These are phyloP conservation scores for sorghum (Sorghum bicolor) DNA, from an alignment of 176 grass and related monocot species.

Conservation along the genomic window Sorghum_bicolor_NCBIv3 NC_012872.2:68402501-68403000, in stretches of 20 bases:
- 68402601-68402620: not conserved
- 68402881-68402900: slow-evolving; percentile 23
- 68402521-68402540: not conserved
- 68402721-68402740: not conserved
- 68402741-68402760: slow-evolving; percentile 1
- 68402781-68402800: not conserved
- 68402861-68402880: slow-evolving; percentile 4
- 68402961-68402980: slow-evolving; percentile 15
- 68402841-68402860: slow-evolving; percentile 22
- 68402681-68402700: not conserved
- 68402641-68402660: not conserved
- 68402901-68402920: slow-evolving; percentile 12
- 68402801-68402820: not conserved
- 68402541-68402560: not conserved
- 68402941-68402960: not conserved
- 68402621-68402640: not conserved
- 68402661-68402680: not conserved
- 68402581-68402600: not conserved
- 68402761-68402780: not conserved
- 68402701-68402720: not conserved
- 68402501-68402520: not conserved
- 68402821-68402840: not conserved
- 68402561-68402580: not conserved
- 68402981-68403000: slow-evolving; percentile 28
- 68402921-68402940: slow-evolving; percentile 19